These are phyloP conservation scores for Rubia yunnanensis DNA, from an alignment of 257 asterid genomes.

Conservation along the genomic window DNA sequence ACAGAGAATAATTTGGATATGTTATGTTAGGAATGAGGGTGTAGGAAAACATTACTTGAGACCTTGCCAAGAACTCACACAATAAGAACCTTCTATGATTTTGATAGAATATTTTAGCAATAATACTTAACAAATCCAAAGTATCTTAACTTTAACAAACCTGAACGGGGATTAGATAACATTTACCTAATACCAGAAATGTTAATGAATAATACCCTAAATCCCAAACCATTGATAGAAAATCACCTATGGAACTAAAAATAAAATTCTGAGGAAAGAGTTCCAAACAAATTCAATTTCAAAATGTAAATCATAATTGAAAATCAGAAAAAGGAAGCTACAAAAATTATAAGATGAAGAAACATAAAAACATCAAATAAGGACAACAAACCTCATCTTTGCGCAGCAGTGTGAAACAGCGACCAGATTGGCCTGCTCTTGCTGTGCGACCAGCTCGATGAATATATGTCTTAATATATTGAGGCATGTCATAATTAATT, in stretches of 20 bases:
- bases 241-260: neutral
- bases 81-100: neutral
- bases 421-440: conserved; percentile 72
- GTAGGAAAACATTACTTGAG: neutral
- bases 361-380: neutral
- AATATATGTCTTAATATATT: conserved; percentile 61
- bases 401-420: conserved; percentile 69
- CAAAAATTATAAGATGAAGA: neutral
- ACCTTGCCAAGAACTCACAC: neutral
- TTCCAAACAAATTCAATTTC: neutral
- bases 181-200: neutral
- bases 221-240: neutral
- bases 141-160: neutral
- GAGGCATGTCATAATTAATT: conserved; percentile 80
- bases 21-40: neutral
- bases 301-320: neutral
- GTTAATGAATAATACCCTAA: neutral
- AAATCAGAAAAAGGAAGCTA: neutral
- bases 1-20: neutral
- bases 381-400: conserved; percentile 50
- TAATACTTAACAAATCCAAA: neutral
- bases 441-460: conserved; percentile 97
- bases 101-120: neutral
- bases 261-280: neutral
- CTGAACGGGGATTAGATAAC: neutral